A percentile compares a stretch with the other conserved stretches of the same genome.
Evolutionary conservation across 2,329 filamentous ascomycete genomes (phyloP).

Genomic region (Sarocladium kiliense): DNA sequence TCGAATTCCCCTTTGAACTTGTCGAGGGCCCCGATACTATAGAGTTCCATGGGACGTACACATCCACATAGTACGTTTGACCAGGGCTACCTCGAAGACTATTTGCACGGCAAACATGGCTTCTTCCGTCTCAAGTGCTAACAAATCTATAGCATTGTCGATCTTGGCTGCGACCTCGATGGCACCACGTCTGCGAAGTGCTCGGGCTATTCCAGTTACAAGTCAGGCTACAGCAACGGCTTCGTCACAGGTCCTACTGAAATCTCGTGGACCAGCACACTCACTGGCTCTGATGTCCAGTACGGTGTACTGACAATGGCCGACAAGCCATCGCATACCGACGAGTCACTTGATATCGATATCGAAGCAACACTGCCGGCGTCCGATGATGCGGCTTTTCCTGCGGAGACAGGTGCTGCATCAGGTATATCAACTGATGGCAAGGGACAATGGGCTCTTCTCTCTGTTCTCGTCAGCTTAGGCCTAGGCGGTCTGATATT

Average conservation of each 20-base stretch:
- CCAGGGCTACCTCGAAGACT: not conserved
- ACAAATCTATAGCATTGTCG: conserved; percentile 30
- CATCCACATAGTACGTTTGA: conserved; percentile 36
- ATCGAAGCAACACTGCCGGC: conserved; percentile 13
- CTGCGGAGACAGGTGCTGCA: not conserved
- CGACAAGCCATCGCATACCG: conserved; percentile 27
- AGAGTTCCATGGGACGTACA: conserved; percentile 36
- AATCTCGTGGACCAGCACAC: conserved; percentile 39
- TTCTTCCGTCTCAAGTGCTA: too few species aligned
- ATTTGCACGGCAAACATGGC: too few species aligned
- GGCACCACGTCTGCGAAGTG: conserved; percentile 40
- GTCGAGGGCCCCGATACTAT: conserved; percentile 40
- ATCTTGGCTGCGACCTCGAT: conserved; percentile 36
- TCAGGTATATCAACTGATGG: not conserved
- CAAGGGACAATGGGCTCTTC: not conserved
- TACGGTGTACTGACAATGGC: conserved; percentile 41
- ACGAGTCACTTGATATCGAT: conserved; percentile 19
- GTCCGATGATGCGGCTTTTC: conserved; percentile 4
- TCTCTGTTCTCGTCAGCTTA: not conserved
- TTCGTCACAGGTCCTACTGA: conserved; percentile 36
- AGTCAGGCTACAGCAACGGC: conserved; percentile 31
- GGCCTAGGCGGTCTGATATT: not conserved
- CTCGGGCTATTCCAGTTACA: conserved; percentile 42
- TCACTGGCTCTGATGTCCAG: conserved; percentile 33
- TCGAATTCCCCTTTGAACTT: conserved; percentile 42